These are phyloP conservation scores for Aquilaria agallochum DNA, from an alignment of 441 rosid genomes.

Conservation along the genomic window DNA sequence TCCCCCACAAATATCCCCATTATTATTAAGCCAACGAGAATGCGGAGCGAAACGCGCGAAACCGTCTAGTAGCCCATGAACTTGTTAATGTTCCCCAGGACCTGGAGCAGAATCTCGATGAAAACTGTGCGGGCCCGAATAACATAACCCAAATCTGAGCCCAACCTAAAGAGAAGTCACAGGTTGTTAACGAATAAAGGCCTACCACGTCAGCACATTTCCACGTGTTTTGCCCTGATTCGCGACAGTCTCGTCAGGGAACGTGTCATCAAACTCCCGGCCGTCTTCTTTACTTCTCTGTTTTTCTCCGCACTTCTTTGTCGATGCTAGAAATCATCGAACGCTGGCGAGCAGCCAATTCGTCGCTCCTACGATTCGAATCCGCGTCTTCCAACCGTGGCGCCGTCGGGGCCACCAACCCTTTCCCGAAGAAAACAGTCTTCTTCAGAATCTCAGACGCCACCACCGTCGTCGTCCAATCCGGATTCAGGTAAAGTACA, in stretches of 20 bases:
- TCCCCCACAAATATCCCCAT: too few relatives aligned
- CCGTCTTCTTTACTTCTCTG: background rate
- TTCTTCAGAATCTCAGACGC: constrained; percentile 22
- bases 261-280: background rate
- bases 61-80: too few relatives aligned
- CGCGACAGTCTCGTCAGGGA: constrained; percentile 14
- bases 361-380: background rate
- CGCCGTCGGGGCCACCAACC: constrained; percentile 57
- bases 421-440: constrained; percentile 54
- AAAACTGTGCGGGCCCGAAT: too few relatives aligned
- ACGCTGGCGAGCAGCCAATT: background rate
- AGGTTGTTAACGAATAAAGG: too few relatives aligned
- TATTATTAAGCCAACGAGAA: too few relatives aligned
- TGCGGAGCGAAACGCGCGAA: too few relatives aligned
- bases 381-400: constrained; percentile 55
- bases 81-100: too few relatives aligned
- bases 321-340: background rate
- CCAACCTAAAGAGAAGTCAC: too few relatives aligned
- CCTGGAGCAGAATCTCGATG: too few relatives aligned
- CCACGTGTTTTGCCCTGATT: constrained; percentile 23
- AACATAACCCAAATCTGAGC: too few relatives aligned
- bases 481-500: constrained; percentile 30
- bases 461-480: constrained; percentile 22
- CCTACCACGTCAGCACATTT: constrained; percentile 5
- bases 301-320: background rate